Evolutionary conservation across 768 basidiomycete genomes (phyloP), one percentile per base, ranked within the genome.

Genomic region (Mycena rebaudengoi): DNA sequence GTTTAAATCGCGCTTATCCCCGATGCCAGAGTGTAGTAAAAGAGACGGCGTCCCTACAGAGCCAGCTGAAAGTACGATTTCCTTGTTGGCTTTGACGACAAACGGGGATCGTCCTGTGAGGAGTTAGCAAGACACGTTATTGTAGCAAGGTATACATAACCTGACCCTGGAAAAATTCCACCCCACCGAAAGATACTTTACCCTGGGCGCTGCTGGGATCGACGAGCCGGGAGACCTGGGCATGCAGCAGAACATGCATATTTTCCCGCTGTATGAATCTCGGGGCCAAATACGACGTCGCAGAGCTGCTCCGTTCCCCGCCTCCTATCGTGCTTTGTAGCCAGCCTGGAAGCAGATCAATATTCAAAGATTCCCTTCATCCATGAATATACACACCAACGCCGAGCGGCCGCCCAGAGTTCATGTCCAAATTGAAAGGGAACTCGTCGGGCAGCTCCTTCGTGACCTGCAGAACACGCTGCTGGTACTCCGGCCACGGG

Each of bases 31-130:
- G 6, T 61, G 50, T 48, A 70, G 25, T 3, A 70, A 43, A 18
- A 70, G 58, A 14, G 51, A 32, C 11, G 76, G 73, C 5, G 76
- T 76, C 12, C 73, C 75, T 50, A 76, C 66, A 1, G 75, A 50
- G 7, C 78, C 78, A 4, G 73, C 76, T 2, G 76, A 75, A 14
- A 78, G 60, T n/a, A 78, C 73, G 29, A 79, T 54, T 45, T 79
- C 78, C 39, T 73, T 76, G 7, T 14, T 26, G 0, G 78, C 77
- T 8, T 44, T 61, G 5, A 72, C 60, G 20, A 40, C 29, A 39
- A 35, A 60, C 18, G 29, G 52, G 30, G 30, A 39, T 12, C 29
- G 10, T 11, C 40, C 50, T 43, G 48, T n/a, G 10, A n/a, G n/a
- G n/a, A n/a, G 11, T 8, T 41, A n/a, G 35, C 13, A 32, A 26